A percentile compares a stretch with the other conserved stretches of the same genome.
phyloP scores from a whole-genome alignment of 495 filamentous ascomycete species.

The Lophiostoma macrostomum region DNA sequence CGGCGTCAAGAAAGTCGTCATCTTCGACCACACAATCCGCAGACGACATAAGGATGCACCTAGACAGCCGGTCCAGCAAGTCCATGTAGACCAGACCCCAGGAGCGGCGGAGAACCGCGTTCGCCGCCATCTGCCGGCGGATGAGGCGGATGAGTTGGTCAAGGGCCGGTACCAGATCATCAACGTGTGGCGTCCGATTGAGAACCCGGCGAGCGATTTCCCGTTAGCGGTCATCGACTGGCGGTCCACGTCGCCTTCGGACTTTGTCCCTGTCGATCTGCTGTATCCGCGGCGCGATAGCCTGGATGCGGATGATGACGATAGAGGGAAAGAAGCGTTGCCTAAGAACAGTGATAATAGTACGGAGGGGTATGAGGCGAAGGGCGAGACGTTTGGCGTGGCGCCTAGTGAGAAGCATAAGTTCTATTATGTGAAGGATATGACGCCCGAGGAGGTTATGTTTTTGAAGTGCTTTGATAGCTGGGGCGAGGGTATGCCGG shows the following conservation, averaged over 20 bases:
- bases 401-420: slow-evolving; percentile 37
- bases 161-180: slow-evolving; percentile 70
- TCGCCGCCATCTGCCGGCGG: slow-evolving; percentile 41
- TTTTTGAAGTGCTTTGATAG: slow-evolving; percentile 43
- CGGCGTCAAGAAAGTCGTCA: slow-evolving; percentile 40
- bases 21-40: slow-evolving; percentile 44
- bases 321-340: slow-evolving; percentile 39
- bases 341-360: slow-evolving; percentile 24
- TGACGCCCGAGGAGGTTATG: slow-evolving; percentile 44
- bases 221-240: slow-evolving; percentile 43
- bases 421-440: slow-evolving; percentile 43
- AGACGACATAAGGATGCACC: slow-evolving; percentile 35
- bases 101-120: slow-evolving; percentile 38
- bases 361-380: slow-evolving; percentile 39
- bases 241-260: slow-evolving; percentile 36
- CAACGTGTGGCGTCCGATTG: slow-evolving; percentile 77
- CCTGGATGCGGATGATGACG: slow-evolving; percentile 35
- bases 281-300: slow-evolving; percentile 39
- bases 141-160: slow-evolving; percentile 59
- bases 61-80: slow-evolving; percentile 43
- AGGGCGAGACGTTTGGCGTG: slow-evolving; percentile 40
- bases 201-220: slow-evolving; percentile 42
- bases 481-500: slow-evolving; percentile 35
- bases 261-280: slow-evolving; percentile 39
- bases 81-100: slow-evolving; percentile 44